A percentile compares a stretch with the other conserved stretches of the same genome.
phyloP scores from a whole-genome alignment of 805 yeast genomes.

The Ogataea populi-albae region DNA sequence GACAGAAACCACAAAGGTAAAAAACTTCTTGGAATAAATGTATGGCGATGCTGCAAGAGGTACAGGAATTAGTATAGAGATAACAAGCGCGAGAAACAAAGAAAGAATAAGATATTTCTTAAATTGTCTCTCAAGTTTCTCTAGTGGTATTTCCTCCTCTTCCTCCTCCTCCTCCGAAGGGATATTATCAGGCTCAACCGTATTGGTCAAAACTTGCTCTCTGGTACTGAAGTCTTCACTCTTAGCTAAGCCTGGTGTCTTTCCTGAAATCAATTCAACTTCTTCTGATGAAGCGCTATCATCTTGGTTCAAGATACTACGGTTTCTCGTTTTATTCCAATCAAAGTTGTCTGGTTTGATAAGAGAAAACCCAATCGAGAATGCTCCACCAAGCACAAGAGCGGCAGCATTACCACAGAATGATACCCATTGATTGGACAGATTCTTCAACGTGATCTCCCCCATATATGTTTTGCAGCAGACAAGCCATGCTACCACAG shows the following conservation, averaged over 20 bases:
- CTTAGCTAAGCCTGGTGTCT: not conserved
- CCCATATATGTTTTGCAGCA: constrained; percentile 37
- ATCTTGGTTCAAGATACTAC: not conserved
- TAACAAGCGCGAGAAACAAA: constrained; percentile 19
- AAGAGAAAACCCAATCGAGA: constrained; percentile 25
- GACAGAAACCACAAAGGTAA: constrained; percentile 28
- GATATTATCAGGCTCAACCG: no score
- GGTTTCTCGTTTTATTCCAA: constrained; percentile 18
- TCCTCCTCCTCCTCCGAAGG: not conserved
- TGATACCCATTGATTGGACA: constrained; percentile 39
- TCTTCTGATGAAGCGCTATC: not conserved
- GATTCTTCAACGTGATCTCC: constrained; percentile 33
- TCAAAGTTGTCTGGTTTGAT: constrained; percentile 41
- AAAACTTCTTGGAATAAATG: constrained; percentile 34
- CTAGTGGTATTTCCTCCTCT: constrained; percentile 5
- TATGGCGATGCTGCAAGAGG: constrained; percentile 36
- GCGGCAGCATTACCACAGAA: constrained; percentile 41
- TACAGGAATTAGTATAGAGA: constrained; percentile 30
- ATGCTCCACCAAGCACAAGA: constrained; percentile 36
- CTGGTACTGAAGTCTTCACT: not conserved
- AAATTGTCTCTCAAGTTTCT: constrained; percentile 3
- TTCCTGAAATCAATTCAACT: not conserved
- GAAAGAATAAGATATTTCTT: constrained; percentile 18
- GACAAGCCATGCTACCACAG: constrained; percentile 37
- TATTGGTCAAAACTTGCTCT: no score